These are phyloP conservation scores for Gryganskiella cystojenkinii DNA, from an alignment of 192 early-diverging fungal genomes.

Conservation along the genomic window DNA sequence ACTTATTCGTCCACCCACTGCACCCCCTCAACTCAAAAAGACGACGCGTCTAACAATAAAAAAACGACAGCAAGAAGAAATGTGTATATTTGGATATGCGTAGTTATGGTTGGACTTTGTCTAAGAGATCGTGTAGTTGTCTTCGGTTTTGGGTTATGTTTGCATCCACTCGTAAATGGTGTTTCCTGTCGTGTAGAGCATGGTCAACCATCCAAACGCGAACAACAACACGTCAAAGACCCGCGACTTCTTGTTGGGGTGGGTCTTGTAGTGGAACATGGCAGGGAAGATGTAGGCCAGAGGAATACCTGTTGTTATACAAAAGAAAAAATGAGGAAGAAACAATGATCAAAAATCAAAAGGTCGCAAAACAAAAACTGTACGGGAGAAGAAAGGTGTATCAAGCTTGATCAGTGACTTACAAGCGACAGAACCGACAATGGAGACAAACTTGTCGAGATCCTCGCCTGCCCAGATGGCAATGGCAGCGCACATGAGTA, in stretches of 20 bases:
- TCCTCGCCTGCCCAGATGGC: constrained; percentile 81
- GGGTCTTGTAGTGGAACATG: constrained; percentile 80
- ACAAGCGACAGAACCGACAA: constrained; percentile 50
- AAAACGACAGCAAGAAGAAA: no score
- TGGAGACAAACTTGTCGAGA: constrained; percentile 84
- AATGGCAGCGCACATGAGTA: constrained; percentile 74
- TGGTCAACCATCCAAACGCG: constrained; percentile 74
- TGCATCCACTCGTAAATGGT: constrained; percentile 73
- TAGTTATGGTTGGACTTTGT: no score
- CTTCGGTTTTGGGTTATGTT: constrained; percentile 13
- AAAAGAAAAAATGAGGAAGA: constrained; percentile 1
- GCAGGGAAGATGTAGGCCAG: constrained; percentile 89
- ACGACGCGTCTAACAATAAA: no score
- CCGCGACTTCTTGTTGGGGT: constrained; percentile 62
- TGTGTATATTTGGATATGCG: not conserved
- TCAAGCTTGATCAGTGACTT: constrained; percentile 2
- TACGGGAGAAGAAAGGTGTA: no score
- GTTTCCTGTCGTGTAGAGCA: constrained; percentile 85
- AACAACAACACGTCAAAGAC: constrained; percentile 70
- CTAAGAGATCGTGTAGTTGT: constrained; percentile 5
- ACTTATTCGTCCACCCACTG: no score
- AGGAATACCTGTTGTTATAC: constrained; percentile 60
- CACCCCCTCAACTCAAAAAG: no score
- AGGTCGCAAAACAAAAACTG: no score
- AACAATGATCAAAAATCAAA: no score